Conservation (phyloP, 139 green algal species). For the Micractinium conductrix region DNA sequence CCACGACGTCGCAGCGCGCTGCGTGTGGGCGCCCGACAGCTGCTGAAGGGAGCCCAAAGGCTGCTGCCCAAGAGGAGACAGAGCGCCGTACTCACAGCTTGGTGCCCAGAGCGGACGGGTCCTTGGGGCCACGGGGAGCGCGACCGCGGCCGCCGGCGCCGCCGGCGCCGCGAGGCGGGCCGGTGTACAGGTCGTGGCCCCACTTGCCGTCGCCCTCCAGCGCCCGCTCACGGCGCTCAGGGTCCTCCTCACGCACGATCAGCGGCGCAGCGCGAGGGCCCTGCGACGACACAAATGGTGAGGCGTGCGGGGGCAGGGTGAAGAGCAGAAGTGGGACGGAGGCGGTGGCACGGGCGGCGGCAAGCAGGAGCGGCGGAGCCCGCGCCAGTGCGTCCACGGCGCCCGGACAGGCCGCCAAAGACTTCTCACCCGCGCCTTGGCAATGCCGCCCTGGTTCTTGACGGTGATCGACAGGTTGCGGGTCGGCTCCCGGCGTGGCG, state of each 20-base stretch:
- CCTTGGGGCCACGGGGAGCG: neutral
- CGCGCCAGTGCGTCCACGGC: neutral
- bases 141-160: neutral
- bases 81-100: slow-evolving; percentile 39
- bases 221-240: neutral
- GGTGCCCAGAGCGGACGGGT: slow-evolving; percentile 34
- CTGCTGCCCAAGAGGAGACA: no score
- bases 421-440: slow-evolving; percentile 16
- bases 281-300: no score
- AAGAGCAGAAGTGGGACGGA: neutral
- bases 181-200: slow-evolving; percentile 45
- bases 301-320: neutral
- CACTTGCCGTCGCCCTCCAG: slow-evolving; percentile 43
- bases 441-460: slow-evolving; percentile 38
- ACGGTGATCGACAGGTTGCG: slow-evolving; percentile 34
- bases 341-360: neutral
- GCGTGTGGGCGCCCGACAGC: no score
- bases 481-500: neutral
- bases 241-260: neutral
- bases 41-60: no score
- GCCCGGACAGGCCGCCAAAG: no score
- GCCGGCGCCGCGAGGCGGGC: neutral
- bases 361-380: no score
- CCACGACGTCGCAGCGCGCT: no score
- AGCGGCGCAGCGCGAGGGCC: neutral